These are phyloP conservation scores for Paraglomus brasilianum DNA, from an alignment of 192 early-diverging fungal species.

Conservation along the genomic window DNA sequence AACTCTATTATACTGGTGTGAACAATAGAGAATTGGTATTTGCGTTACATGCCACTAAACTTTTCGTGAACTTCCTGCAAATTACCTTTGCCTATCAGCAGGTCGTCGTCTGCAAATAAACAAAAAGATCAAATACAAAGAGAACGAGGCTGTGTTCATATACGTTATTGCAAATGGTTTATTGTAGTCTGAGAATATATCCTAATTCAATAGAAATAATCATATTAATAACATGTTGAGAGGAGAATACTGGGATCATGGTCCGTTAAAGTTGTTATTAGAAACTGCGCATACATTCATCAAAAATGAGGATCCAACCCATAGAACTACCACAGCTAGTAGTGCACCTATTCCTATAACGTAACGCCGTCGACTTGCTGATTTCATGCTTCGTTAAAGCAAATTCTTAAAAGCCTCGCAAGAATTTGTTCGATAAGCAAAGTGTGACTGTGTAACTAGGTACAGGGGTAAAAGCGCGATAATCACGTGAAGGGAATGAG, in stretches of 20 bases:
- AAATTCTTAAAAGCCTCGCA: too few relatives aligned
- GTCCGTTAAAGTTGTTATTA: neutral
- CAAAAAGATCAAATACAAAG: constrained; percentile 61
- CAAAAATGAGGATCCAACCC: constrained; percentile 76
- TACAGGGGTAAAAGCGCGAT: too few relatives aligned
- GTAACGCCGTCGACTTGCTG: constrained; percentile 39
- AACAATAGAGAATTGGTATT: neutral
- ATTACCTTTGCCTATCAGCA: constrained; percentile 15
- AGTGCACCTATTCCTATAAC: constrained; percentile 63
- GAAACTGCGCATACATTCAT: constrained; percentile 56
- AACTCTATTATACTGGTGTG: constrained; percentile 8
- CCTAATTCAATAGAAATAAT: constrained; percentile 36
- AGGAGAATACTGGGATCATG: neutral
- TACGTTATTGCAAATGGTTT: constrained; percentile 80
- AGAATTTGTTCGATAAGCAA: too few relatives aligned
- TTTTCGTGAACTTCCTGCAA: neutral
- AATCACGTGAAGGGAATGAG: too few relatives aligned
- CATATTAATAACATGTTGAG: constrained; percentile 23
- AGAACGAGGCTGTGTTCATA: constrained; percentile 73
- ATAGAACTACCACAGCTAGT: constrained; percentile 72
- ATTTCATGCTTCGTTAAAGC: neutral
- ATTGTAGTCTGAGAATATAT: constrained; percentile 69
- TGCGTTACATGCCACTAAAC: neutral
- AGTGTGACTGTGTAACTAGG: too few relatives aligned
- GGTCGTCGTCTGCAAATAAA: constrained; percentile 27